These are phyloP conservation scores for Dimargaris xerosporica DNA, from an alignment of 192 early-diverging fungal species.

Conservation along the genomic window DNA sequence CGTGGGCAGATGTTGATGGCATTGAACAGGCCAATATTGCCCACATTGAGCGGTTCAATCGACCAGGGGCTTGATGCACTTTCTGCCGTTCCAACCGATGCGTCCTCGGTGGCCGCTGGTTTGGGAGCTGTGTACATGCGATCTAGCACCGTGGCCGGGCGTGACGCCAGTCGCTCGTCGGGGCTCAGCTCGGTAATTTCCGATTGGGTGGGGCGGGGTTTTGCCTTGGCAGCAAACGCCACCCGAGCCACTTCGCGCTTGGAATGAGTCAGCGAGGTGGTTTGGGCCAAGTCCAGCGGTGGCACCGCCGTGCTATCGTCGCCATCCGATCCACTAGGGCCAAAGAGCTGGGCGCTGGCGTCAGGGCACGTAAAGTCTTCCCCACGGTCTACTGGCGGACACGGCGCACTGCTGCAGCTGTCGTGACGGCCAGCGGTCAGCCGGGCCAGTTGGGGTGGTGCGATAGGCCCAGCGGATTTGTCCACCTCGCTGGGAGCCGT, in stretches of 20 bases:
- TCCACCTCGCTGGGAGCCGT: background rate
- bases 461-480: background rate
- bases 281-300: background rate
- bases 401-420: too few species aligned
- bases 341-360: conserved; percentile 1
- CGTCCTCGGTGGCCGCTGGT: conserved; percentile 8
- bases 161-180: conserved; percentile 25
- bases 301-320: background rate
- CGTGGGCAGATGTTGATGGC: conserved; percentile 56
- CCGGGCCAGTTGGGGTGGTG: too few species aligned
- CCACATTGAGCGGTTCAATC: conserved; percentile 57
- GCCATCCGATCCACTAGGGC: background rate
- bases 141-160: conserved; percentile 9
- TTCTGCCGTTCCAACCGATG: conserved; percentile 22
- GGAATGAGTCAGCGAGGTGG: conserved; percentile 6
- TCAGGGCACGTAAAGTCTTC: background rate
- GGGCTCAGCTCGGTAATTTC: conserved; percentile 14
- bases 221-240: conserved; percentile 20
- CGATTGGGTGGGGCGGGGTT: conserved; percentile 17
- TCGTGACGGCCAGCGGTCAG: too few species aligned
- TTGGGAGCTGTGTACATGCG: conserved; percentile 10
- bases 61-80: conserved; percentile 33
- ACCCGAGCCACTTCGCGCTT: conserved; percentile 7
- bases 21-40: conserved; percentile 94
- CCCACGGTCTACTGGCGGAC: background rate